Evolutionary conservation across 2,329 filamentous ascomycete genomes (phyloP).

Genomic region (Aureobasidium vineae): DNA sequence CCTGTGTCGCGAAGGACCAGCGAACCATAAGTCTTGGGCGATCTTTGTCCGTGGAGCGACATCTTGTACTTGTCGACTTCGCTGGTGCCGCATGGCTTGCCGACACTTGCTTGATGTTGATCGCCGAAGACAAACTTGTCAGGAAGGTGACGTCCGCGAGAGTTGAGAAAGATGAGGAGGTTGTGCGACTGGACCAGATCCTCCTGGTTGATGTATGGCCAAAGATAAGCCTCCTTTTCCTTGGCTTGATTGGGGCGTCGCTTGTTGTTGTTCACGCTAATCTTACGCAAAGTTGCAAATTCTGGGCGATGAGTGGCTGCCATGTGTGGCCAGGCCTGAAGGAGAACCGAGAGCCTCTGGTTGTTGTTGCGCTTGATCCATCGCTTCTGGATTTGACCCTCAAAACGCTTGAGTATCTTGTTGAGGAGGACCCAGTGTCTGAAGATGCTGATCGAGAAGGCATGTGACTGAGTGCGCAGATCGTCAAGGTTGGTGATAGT

Average conservation of each 20-base stretch:
- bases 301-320: constrained; percentile 53
- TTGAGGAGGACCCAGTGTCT: constrained; percentile 40
- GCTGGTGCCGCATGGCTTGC: neutral
- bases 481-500: constrained; percentile 26
- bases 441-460: constrained; percentile 39
- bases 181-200: constrained; percentile 50
- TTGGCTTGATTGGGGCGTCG: constrained; percentile 28
- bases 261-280: constrained; percentile 30
- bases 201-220: constrained; percentile 59
- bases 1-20: constrained; percentile 47
- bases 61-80: constrained; percentile 32
- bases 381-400: constrained; percentile 52
- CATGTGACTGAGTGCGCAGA: constrained; percentile 31
- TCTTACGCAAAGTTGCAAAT: constrained; percentile 41
- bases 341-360: constrained; percentile 50
- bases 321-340: constrained; percentile 54
- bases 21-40: constrained; percentile 35
- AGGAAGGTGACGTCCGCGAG: constrained; percentile 51
- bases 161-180: constrained; percentile 54
- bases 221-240: constrained; percentile 44
- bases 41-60: constrained; percentile 31
- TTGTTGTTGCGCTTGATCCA: constrained; percentile 55
- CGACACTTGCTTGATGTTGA: constrained; percentile 41
- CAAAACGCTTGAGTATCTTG: constrained; percentile 51
- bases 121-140: constrained; percentile 46